phyloP scores from a whole-genome alignment of 169 alveolate genomes.

The Plasmodium reichenowi region DNA sequence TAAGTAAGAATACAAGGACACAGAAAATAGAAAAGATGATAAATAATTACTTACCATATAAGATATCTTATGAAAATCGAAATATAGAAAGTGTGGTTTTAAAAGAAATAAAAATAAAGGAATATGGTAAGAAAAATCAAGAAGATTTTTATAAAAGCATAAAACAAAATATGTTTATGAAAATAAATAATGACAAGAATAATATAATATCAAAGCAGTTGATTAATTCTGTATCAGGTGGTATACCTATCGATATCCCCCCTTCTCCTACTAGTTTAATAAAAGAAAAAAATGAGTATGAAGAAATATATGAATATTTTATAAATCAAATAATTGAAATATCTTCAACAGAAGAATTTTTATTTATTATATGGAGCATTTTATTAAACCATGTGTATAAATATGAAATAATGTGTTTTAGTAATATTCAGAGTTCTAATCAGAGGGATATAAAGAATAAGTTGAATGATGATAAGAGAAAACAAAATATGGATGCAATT shows the following conservation, averaged over 20 bases:
- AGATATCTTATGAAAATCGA: slow-evolving; percentile 28
- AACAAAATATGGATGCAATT: not conserved
- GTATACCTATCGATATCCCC: too few species aligned
- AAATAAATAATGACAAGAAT: not conserved
- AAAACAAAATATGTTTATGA: not conserved
- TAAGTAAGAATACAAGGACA: slow-evolving; percentile 38
- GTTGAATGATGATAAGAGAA: not conserved
- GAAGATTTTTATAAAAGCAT: slow-evolving; percentile 7
- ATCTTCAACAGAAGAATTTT: slow-evolving; percentile 45
- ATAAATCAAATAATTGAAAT: slow-evolving; percentile 36
- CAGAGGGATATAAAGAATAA: slow-evolving; percentile 6
- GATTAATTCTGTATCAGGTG: too few species aligned
- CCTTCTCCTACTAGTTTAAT: not conserved
- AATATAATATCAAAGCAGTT: not conserved
- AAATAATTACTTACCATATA: slow-evolving; percentile 28
- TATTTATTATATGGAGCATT: slow-evolving; percentile 56
- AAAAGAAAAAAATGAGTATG: slow-evolving; percentile 28
- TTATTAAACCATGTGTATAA: slow-evolving; percentile 45
- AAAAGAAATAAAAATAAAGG: slow-evolving; percentile 13
- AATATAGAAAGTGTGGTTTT: slow-evolving; percentile 28
- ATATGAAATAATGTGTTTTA: slow-evolving; percentile 50
- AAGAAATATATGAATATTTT: slow-evolving; percentile 34
- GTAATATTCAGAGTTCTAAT: slow-evolving; percentile 7
- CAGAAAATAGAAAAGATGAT: slow-evolving; percentile 68
- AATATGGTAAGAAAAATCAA: not conserved